These are phyloP conservation scores for Euphrasia confusa DNA, from an alignment of 257 asterid genomes.

Conservation along the genomic window DNA sequence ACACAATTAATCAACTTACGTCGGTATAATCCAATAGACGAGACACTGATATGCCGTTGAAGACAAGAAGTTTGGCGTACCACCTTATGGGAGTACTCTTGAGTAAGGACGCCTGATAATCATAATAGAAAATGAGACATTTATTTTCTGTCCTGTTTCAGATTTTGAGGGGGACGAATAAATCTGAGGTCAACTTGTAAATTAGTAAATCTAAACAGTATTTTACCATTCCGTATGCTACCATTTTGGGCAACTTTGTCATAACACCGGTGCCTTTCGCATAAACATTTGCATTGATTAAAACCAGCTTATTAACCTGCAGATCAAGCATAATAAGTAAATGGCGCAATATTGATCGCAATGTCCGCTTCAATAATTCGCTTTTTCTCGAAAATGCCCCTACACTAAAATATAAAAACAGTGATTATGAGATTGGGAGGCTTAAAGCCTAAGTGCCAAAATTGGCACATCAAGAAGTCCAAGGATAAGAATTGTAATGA, in stretches of 20 bases:
- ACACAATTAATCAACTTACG: conserved; percentile 33
- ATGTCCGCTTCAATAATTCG: no score
- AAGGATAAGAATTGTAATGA: no score
- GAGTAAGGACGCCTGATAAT: conserved; percentile 52
- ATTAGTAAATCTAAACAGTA: background rate
- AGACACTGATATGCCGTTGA: conserved; percentile 48
- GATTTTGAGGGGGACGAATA: background rate
- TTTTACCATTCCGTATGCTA: conserved; percentile 65
- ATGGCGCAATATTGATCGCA: no score
- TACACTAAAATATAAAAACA: no score
- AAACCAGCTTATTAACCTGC: conserved; percentile 65
- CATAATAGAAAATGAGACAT: no score
- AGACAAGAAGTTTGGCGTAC: conserved; percentile 50
- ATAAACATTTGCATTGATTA: conserved; percentile 64
- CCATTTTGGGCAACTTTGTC: conserved; percentile 40
- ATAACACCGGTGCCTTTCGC: conserved; percentile 48
- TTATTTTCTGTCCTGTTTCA: background rate
- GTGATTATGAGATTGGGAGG: no score
- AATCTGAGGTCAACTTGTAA: background rate
- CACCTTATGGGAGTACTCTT: conserved; percentile 65
- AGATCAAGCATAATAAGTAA: conserved; percentile 1
- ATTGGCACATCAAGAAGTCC: no score
- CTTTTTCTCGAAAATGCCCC: background rate
- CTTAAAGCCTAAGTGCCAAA: background rate
- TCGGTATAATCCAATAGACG: conserved; percentile 53